Evolutionary conservation across 225 moss, liverwort and hornwort genomes (phyloP), one percentile per base, ranked within the genome.

Genomic region (Sphagnum tenellum): DNA sequence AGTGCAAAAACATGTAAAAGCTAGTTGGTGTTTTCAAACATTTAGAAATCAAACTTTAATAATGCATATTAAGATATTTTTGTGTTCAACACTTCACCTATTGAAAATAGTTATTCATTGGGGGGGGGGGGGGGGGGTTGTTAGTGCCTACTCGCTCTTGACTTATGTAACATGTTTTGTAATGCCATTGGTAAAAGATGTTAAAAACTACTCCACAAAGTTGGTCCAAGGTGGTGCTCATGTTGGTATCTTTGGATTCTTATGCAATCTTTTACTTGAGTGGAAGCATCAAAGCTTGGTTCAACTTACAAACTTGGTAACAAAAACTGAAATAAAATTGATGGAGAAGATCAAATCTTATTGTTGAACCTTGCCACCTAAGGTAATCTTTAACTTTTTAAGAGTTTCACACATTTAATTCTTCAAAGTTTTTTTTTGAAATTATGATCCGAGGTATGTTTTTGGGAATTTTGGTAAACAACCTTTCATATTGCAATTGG

Each of bases 211-310:
- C 70, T 3, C 91, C 91, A 46, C 94, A 91, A 13, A 69, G 75
- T 12, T 94, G 89, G 89, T 78, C 87, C 9, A 94, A 88, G 72
- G 73, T 94, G 12, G 66, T 91, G 56, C 67, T 88, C 72, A 91
- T 91, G 94, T 62, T 94, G 47, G 87, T 89, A 12, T 83, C 94
- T 6, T 72, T 86, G 46, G 94, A 91, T 64, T 83, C 91, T 3
- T 82, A 91, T 50, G 91, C 91, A 71, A 74, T 94, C 55, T 79
- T 86, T 45, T 94, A 94, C 74, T 76, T 94, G 58, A 63, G 67
- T 86, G 75, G 85, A 84, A 75, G 91, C 94, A 5, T 78, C 94
- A 6, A 91, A 94, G 74, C 94, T 65, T 94, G 52, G 85, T 86
- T 70, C 87, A 91, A 79, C 81, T 94, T 48, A 87, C 91, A 5